A percentile compares a stretch with the other conserved stretches of the same genome.
These are phyloP conservation scores for Ilex asprella DNA, from an alignment of 257 asterid genomes.

Conservation along the genomic window DNA sequence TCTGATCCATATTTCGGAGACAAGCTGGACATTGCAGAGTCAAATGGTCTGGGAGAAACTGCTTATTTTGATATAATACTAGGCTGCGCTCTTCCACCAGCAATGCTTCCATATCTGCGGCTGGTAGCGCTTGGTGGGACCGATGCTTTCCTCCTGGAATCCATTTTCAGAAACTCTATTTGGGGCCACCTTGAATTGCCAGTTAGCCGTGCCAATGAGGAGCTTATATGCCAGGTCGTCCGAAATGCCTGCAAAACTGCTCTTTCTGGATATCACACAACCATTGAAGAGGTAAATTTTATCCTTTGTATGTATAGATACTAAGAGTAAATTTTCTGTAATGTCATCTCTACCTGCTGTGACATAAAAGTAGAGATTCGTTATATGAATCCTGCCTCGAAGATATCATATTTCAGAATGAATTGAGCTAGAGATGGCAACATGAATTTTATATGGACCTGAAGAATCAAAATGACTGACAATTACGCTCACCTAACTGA, in stretches of 20 bases:
- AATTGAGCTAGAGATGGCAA: no score
- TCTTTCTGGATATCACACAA: conserved; percentile 70
- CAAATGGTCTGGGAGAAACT: conserved; percentile 56
- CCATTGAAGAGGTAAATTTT: conserved; percentile 68
- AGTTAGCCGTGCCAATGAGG: conserved; percentile 80
- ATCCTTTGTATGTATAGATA: no score
- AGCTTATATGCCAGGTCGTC: conserved; percentile 68
- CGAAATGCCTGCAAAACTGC: conserved; percentile 69
- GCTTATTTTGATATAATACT: conserved; percentile 74
- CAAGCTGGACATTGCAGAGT: conserved; percentile 85
- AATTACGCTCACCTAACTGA: no score
- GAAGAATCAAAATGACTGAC: no score
- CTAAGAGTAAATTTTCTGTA: no score
- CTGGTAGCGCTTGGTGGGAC: conserved; percentile 75
- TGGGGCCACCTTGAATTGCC: conserved; percentile 86
- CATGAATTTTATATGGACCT: no score
- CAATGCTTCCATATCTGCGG: conserved; percentile 73
- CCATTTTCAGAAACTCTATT: conserved; percentile 58
- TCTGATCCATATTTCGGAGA: conserved; percentile 59
- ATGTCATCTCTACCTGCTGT: no score
- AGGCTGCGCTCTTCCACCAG: conserved; percentile 63
- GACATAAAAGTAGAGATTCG: no score
- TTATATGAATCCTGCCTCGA: no score
- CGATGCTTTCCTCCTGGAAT: conserved; percentile 82
- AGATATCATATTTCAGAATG: no score